phyloP scores from a whole-genome alignment of 2,329 filamentous ascomycete species.

The Aspergillus tamarii region DNA sequence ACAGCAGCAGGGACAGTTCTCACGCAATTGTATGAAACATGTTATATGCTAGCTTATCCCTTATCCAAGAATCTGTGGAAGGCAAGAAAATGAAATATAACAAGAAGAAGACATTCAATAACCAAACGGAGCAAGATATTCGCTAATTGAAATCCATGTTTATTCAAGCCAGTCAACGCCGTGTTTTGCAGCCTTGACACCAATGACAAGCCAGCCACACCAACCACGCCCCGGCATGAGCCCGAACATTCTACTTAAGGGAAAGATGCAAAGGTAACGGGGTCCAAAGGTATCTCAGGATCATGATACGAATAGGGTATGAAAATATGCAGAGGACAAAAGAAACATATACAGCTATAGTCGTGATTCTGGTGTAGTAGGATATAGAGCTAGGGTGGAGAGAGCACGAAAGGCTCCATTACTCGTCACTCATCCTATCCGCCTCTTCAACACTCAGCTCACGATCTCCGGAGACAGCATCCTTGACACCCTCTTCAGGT shows the following conservation, averaged over 20 bases:
- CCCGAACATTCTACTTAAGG: neutral
- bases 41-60: neutral
- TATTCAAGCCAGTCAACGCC: constrained; percentile 25
- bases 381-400: neutral
- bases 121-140: constrained; percentile 1
- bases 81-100: neutral
- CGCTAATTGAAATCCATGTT: constrained; percentile 25
- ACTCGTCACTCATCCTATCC: constrained; percentile 28
- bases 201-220: constrained; percentile 10
- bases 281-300: neutral
- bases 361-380: constrained; percentile 1
- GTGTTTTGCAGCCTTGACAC: constrained; percentile 18
- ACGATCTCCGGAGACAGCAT: constrained; percentile 15
- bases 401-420: neutral
- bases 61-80: neutral
- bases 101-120: neutral
- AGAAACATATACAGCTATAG: constrained; percentile 8
- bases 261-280: neutral
- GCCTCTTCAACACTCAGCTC: constrained; percentile 22
- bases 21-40: neutral
- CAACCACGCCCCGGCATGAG: neutral
- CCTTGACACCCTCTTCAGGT: constrained; percentile 14
- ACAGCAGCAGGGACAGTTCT: neutral
- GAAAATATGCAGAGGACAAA: constrained; percentile 11
- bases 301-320: constrained; percentile 12